These are phyloP conservation scores for Epichloe scottii DNA, from an alignment of 2,329 filamentous ascomycete species.

Conservation along the genomic window DNA sequence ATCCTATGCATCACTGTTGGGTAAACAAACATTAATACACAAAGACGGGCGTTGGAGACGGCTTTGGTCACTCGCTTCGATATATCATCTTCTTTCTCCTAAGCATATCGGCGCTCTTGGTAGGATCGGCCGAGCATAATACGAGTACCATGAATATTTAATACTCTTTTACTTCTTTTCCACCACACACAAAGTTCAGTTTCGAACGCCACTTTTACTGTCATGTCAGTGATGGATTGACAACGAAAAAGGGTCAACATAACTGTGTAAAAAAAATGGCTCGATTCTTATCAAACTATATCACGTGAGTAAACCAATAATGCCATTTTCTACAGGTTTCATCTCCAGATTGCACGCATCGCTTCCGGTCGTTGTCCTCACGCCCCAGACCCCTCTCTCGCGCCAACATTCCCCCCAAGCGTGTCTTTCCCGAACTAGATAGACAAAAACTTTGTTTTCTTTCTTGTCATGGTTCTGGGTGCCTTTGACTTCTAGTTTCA, in stretches of 20 bases:
- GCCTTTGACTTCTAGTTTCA: background rate
- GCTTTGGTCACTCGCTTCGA: constrained; percentile 14
- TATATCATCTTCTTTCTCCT: constrained; percentile 7
- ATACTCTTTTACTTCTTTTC: background rate
- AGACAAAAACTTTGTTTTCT: background rate
- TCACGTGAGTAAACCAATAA: too few species aligned
- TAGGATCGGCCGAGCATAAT: constrained; percentile 2
- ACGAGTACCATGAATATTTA: background rate
- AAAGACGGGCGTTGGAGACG: constrained; percentile 14
- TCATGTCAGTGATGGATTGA: too few species aligned
- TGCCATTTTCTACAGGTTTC: too few species aligned
- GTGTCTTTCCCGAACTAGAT: background rate
- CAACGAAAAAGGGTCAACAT: too few species aligned
- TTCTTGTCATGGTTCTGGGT: too few species aligned
- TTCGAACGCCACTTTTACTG: too few species aligned
- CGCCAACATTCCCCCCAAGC: background rate
- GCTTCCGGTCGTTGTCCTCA: too few species aligned
- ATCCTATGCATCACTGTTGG: constrained; percentile 8
- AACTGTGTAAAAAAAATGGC: too few species aligned
- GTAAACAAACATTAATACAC: constrained; percentile 7
- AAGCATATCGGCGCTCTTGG: constrained; percentile 4
- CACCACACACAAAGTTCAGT: background rate
- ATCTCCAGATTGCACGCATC: too few species aligned
- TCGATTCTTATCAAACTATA: too few species aligned
- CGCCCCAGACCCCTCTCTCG: background rate